Base-by-base conservation (phyloP, 1,284 basidiomycete genomes). In the Uromyces viciae-fabae region DNA sequence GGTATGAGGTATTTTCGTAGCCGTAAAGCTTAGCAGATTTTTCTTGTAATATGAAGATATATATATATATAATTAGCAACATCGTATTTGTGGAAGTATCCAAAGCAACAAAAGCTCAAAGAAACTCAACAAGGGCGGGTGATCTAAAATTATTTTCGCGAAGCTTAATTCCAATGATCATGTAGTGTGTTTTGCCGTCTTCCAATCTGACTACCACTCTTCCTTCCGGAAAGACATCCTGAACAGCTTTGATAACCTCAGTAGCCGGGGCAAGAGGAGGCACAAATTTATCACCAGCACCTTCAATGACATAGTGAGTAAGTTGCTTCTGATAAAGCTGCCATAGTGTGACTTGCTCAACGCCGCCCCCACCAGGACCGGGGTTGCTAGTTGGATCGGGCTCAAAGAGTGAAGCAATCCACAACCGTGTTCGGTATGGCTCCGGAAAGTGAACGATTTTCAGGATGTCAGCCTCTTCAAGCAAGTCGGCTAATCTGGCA, bases 361-460 rank as follows among this genome's bases (percentile, higher is more conserved):
- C 71, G 17, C 78, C 78, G 14, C 78, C 78, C 17, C 78, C 78
- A 52, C 78, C 78, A n/a, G 78, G 78, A 28, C 78, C 78, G 46
- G 78, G 42, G 33, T 73, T 73, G 46, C 78, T 81, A 4, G 69
- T 73, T 31, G 78, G 78, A 49, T 81, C 78, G 17, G 78, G 78
- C 60, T 81, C 78, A 33, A 81, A 81, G 19, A 81, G 60, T 15
- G 78, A 81, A 28, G 78, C 78, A n/a, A 81, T 81, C 78, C 78
- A 81, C 74, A 81, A 66, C 15, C 78, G 69, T n/a, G 78, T 81
- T 73, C 78, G 78, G 64, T 81, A 81, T 64, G 78, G 78, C 66
- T 81, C 78, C 22, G 78, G 78, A 43, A 81, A 81, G 68, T 72
- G 60, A 22, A 81, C 71, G 43, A 81, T 81, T 38, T 81, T 81